Percentiles rank a stretch among this genome's conserved stretches.
phyloP scores from a whole-genome alignment of 2,329 filamentous ascomycete genomes.

The Emericellopsis atlantica region DNA sequence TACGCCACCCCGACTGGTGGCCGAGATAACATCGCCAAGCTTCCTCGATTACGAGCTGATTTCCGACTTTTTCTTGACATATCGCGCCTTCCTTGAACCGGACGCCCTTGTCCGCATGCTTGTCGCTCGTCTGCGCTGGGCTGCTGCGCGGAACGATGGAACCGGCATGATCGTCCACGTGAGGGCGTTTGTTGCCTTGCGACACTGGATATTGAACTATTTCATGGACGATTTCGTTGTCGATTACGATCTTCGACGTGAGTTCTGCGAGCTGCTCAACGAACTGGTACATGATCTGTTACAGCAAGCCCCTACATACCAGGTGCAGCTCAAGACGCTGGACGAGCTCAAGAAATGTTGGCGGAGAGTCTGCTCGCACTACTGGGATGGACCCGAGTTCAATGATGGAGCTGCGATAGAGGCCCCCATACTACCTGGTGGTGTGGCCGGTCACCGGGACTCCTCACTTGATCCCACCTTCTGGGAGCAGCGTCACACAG shows the following conservation, averaged over 20 bases:
- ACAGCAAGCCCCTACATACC: constrained; percentile 27
- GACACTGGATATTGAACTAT: constrained; percentile 97
- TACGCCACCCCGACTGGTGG: constrained; percentile 80
- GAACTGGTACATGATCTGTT: constrained; percentile 44
- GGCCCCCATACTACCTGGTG: constrained; percentile 62
- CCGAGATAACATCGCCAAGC: constrained; percentile 89
- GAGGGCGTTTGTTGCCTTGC: constrained; percentile 83
- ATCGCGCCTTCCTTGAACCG: constrained; percentile 71
- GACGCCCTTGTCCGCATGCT: constrained; percentile 71
- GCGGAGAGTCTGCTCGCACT: constrained; percentile 78
- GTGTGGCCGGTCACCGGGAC: constrained; percentile 50
- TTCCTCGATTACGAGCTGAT: constrained; percentile 96
- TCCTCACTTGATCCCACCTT: constrained; percentile 40
- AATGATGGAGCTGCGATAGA: constrained; percentile 49
- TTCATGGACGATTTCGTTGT: constrained; percentile 88
- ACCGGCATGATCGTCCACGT: constrained; percentile 90
- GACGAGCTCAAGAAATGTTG: constrained; percentile 95
- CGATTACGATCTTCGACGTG: constrained; percentile 58
- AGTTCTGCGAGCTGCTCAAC: constrained; percentile 76
- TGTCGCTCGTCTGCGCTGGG: constrained; percentile 77
- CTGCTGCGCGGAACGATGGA: constrained; percentile 66
- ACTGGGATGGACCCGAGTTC: constrained; percentile 70
- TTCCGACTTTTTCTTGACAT: constrained; percentile 96
- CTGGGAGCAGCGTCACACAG: constrained; percentile 32
- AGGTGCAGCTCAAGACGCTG: constrained; percentile 67